Base-by-base conservation (phyloP, 371 early-diverging fungal species). In the Nematocida parisii region DNA sequence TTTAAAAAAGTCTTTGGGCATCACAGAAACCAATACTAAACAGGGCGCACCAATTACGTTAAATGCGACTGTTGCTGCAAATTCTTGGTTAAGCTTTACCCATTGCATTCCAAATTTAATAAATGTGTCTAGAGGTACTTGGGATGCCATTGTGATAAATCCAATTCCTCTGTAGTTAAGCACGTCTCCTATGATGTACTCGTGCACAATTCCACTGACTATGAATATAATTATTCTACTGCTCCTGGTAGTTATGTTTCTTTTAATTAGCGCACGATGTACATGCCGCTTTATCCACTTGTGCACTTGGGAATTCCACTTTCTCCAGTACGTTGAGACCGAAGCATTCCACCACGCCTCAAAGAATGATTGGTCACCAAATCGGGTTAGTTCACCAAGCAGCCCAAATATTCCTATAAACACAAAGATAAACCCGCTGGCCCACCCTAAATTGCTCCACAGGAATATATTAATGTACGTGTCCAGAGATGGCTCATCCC, bases 321-420 rank as follows among this genome's bases (percentile, higher is more conserved):
- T 92, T 62, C 94, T 90, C 57, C 95, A 93, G 88, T 93, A 97
- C 85, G 95, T 95, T 77, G 92, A 93, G 81, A 92, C 93, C 0
- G 91, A 90, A n/a, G 90, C 88, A 86, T 97, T 96, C 96, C 96
- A 97, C 95, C 96, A 97, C 86, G 95, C 94, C 73, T 93, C 93
- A 88, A 95, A 96, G 88, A 96, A 95, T 82, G 91, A 90, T 57
- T 93, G 90, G 85, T 97, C 96, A n/a, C 95, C 94, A 86, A 95
- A 95, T 50, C 91, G 86, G 61, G 93, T 95, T 40, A 96, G 84
- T 83, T 97, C 96, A 40, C 80, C 61, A 44, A 71, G 70, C 0
- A 77, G 24, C 42, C 80, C 80, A 60, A 24, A 67, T 11, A 70
- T 5, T 7, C 20, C 80, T 5, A 77, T 52, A 67, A 77, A 77